Base-by-base conservation (phyloP, 495 filamentous ascomycete genomes). In the Tuber calosporum region DNA sequence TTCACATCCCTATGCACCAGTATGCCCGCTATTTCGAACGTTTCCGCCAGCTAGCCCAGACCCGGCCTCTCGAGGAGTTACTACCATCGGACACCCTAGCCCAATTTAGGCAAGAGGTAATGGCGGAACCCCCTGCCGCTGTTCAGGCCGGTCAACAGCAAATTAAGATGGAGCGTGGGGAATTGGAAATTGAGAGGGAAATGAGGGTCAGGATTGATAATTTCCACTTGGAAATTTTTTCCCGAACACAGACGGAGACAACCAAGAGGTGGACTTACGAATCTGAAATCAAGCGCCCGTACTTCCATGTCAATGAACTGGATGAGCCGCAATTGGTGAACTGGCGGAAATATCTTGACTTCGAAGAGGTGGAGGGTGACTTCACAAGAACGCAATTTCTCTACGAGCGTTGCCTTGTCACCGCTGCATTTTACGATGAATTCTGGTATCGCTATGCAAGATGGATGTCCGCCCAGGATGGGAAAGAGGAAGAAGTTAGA, bases 381-480 rank as follows among this genome's bases (percentile, higher is more conserved):
- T 96, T 90, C 74, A 79, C 83, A 11, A 87, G 95, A 39, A 92
- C 87, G 42, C 86, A 89, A 36, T 96, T 94, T 81, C 84, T 99
- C 30, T 98, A 98, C 81, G 95, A 99, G 83, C 90, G 95, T 42
- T 97, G 93, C 77, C 83, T 99, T 40, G 92, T 97, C 20, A 94
- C 93, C 20, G 93, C 91, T 77, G 95, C 95, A 53, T 90, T 95
- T 79, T 97, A 98, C 76, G 94, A 97, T 68, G 94, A 98, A 79
- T 97, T 99, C 83, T 99, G 95, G 95, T 87, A 96, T 72, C 90
- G 95, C 1, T 99, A 97, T 83, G 93, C 92, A n/a, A 87, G 96
- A 22, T 99, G 95, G 95, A 97, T 99, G 93, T 86, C 86, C 76
- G 90, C 89, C 4, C 92, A 97, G 79, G 79, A 87, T 0, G 88